A percentile compares a stretch with the other conserved stretches of the same genome.
Evolutionary conservation across 106 monocot species (phyloP).

Genomic region (Dendrobium catenatum): DNA sequence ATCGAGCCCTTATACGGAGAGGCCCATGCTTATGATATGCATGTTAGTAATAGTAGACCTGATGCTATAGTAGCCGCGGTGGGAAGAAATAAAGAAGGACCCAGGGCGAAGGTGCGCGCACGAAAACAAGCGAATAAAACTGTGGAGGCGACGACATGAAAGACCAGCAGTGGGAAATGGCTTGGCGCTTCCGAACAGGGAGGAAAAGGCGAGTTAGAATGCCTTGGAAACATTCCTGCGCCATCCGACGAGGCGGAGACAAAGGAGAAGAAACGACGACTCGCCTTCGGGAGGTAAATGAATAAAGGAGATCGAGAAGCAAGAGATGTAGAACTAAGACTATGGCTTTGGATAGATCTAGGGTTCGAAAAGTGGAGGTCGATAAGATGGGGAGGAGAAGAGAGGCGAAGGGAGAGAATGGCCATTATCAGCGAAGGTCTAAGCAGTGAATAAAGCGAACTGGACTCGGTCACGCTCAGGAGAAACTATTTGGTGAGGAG

Average conservation of each 20-base stretch:
- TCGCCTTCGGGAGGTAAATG: not conserved
- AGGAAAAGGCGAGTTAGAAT: not conserved
- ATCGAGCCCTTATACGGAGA: too few relatives aligned
- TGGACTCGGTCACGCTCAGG: too few relatives aligned
- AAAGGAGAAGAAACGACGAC: not conserved
- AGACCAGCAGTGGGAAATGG: conserved; percentile 1
- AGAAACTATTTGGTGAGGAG: too few relatives aligned
- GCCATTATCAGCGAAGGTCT: too few relatives aligned
- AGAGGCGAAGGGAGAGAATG: conserved; percentile 4
- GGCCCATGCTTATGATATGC: not conserved
- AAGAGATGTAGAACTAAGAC: not conserved
- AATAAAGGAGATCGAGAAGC: not conserved
- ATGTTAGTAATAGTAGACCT: conserved; percentile 1
- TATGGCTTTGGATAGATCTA: not conserved
- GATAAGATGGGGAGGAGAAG: not conserved
- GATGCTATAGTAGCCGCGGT: conserved; percentile 2
- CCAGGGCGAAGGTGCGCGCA: conserved; percentile 17
- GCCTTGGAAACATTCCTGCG: not conserved
- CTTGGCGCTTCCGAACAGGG: not conserved
- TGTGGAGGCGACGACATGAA: conserved; percentile 26
- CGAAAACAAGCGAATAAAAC: conserved; percentile 28
- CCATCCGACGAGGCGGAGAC: not conserved
- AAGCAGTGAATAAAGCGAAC: too few relatives aligned
- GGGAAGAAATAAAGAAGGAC: not conserved
- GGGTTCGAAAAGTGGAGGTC: not conserved